Evolutionary conservation across 2,329 filamentous ascomycete species (phyloP).

Genomic region (Verticillium isaacii): DNA sequence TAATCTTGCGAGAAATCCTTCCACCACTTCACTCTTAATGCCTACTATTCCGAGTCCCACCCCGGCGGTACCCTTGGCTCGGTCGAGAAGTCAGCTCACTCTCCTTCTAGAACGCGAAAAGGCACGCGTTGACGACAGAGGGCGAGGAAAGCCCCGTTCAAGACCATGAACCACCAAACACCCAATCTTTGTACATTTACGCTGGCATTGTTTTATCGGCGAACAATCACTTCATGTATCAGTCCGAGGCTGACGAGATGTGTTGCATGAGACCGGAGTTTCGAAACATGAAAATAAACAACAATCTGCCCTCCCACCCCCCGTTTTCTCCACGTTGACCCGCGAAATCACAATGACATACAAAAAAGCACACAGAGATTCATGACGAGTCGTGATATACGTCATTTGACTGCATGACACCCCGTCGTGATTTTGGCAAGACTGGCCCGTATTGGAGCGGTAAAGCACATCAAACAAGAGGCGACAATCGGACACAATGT

Average conservation of each 20-base stretch:
- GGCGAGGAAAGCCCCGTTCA: background rate
- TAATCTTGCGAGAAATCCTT: slow-evolving; percentile 12
- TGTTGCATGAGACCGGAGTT: background rate
- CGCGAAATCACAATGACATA: background rate
- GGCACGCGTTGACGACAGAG: slow-evolving; percentile 7
- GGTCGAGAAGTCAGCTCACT: slow-evolving; percentile 57
- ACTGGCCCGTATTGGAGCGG: background rate
- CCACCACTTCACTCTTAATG: slow-evolving; percentile 32
- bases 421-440: no score
- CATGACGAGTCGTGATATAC: no score
- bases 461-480: background rate
- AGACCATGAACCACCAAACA: background rate
- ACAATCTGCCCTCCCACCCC: background rate
- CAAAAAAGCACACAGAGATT: background rate
- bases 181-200: background rate
- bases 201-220: background rate
- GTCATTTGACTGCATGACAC: no score
- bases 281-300: background rate
- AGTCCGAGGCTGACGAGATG: background rate
- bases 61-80: slow-evolving; percentile 43
- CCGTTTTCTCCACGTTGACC: background rate
- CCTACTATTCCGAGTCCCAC: slow-evolving; percentile 45
- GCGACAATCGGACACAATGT: background rate
- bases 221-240: background rate
- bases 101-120: slow-evolving; percentile 52